Base-by-base conservation (phyloP, 2,329 filamentous ascomycete genomes). In the Epichloe brachyelytri region DNA sequence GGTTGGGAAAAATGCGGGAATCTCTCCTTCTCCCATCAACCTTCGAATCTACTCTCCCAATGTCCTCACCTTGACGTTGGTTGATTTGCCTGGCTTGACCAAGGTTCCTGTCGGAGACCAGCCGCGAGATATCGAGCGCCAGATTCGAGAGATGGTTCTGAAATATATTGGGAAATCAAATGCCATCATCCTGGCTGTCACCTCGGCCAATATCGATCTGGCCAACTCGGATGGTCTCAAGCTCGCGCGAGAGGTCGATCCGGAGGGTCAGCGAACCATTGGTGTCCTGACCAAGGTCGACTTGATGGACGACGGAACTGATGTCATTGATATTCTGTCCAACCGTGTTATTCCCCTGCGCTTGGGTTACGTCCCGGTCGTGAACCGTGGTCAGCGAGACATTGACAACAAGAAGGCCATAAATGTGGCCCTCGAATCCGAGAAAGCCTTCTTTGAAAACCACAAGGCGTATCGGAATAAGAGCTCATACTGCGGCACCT, bases 81-180 rank as follows among this genome's bases (percentile, higher is more conserved):
- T 98, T 63, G 93, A 98, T 78, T 73, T 98, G 71, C 93, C 93
- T 45, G 93, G 93, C 68, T 72, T 98, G 65, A 98, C 93, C 57
- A 95, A 95, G 73, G 91, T 97, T 51, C 91, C 91, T 8, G 90
- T 97, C 38, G 91, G 91, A 59, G 91, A 97, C 65, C 91, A 97
- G 70, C 91, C 91, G 44, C 83, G 89, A 67, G 91, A 97, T 73
- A 97, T 97, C 62, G 91, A 97, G 76, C 81, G 82, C 62, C 93
- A 98, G 71, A 98, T 97, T 63, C 83, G 82, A 65, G 93, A 97
- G 63, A 97, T 98, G 89, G 91, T 98, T 43, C 73, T 97, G 65
- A 97, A 97, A 75, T 93, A 97, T 68, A 98, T 98, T 66, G 87
- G 86, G 71, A 98, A 98, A 74, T 86, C 91, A 36, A 98, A 98